Evolutionary conservation across 495 filamentous ascomycete species (phyloP).

Genomic region (Halenospora varia): DNA sequence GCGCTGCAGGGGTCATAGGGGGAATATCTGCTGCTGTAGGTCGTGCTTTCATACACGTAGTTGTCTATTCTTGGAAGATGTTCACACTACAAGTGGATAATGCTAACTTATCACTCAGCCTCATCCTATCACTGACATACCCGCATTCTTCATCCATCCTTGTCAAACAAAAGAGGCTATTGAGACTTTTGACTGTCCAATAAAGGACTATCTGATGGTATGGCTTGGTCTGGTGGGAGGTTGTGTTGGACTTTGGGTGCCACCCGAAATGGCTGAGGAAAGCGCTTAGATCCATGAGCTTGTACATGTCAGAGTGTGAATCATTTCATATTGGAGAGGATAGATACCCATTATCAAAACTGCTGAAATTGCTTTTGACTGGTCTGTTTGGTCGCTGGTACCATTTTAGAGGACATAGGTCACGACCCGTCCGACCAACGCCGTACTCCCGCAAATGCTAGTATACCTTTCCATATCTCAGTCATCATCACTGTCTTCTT

Average conservation of each 20-base stretch:
- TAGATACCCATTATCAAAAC: not conserved
- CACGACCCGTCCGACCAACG: not conserved
- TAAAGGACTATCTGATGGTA: constrained; percentile 67
- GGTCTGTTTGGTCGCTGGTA: not conserved
- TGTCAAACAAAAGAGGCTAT: constrained; percentile 82
- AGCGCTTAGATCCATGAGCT: not conserved
- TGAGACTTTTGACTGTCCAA: constrained; percentile 47
- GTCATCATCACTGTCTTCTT: constrained; percentile 62
- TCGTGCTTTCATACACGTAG: constrained; percentile 25
- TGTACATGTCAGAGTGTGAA: not conserved
- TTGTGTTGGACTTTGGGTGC: constrained; percentile 68
- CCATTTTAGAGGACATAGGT: not conserved
- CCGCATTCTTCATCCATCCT: constrained; percentile 79
- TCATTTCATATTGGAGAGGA: too few species aligned
- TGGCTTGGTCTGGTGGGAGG: constrained; percentile 78
- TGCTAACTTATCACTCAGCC: constrained; percentile 47
- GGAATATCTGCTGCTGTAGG: constrained; percentile 74
- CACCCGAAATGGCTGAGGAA: constrained; percentile 45
- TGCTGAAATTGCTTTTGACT: not conserved
- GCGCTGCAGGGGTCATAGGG: constrained; percentile 60
- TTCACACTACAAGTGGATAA: not conserved
- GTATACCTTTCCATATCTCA: constrained; percentile 16
- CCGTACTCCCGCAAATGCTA: constrained; percentile 12
- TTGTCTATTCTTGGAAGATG: not conserved
- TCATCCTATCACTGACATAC: constrained; percentile 70